Evolutionary conservation across 2,329 filamentous ascomycete genomes (phyloP).

Genomic region (Samsoniella hepiali): DNA sequence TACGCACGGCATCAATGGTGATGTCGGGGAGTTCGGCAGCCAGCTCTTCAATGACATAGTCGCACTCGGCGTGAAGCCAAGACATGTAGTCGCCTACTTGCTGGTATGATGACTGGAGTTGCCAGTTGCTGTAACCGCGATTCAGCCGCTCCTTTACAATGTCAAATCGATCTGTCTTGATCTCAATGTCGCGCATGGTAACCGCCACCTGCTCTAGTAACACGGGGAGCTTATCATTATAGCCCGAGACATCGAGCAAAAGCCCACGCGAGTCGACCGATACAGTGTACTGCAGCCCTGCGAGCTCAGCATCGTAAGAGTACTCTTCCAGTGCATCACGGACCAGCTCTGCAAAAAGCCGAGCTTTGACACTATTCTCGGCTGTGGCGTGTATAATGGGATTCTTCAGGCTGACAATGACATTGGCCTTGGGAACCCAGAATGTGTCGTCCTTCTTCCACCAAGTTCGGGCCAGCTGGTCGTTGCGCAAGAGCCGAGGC

Average conservation of each 20-base stretch:
- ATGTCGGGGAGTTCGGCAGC: constrained; percentile 72
- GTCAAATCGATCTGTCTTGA: constrained; percentile 83
- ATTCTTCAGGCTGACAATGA: constrained; percentile 76
- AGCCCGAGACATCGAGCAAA: constrained; percentile 77
- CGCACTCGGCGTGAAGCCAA: constrained; percentile 74
- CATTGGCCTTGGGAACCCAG: constrained; percentile 93
- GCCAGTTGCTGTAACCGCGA: constrained; percentile 79
- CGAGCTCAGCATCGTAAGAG: constrained; percentile 91
- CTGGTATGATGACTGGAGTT: constrained; percentile 82
- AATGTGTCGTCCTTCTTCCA: constrained; percentile 99
- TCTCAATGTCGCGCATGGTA: constrained; percentile 78
- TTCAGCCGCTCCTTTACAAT: constrained; percentile 84
- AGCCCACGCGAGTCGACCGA: constrained; percentile 68
- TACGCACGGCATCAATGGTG: constrained; percentile 68
- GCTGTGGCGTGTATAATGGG: constrained; percentile 77
- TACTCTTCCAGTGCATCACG: constrained; percentile 88
- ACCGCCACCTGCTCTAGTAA: constrained; percentile 83
- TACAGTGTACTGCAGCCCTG: constrained; percentile 82
- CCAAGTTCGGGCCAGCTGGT: constrained; percentile 78
- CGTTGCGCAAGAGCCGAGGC: constrained; percentile 82
- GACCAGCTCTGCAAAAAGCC: constrained; percentile 80
- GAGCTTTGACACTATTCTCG: constrained; percentile 72
- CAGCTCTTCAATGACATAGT: constrained; percentile 76
- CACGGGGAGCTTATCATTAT: constrained; percentile 94
- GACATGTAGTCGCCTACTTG: constrained; percentile 81